phyloP scores from a whole-genome alignment of 352 stramenopile species.

The Pythium guiyangense region DNA sequence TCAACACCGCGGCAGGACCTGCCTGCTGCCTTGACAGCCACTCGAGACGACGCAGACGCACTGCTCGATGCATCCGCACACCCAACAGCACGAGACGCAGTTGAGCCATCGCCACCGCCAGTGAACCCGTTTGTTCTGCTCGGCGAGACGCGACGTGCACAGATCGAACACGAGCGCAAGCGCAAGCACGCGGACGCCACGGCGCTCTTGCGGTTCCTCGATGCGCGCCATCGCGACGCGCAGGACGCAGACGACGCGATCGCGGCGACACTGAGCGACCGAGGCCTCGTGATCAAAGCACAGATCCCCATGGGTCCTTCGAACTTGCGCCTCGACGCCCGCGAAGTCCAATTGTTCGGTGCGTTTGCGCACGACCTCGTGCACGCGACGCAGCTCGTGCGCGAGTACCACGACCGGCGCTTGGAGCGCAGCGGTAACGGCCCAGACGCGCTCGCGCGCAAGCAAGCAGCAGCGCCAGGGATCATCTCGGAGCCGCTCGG shows the following conservation, averaged over 20 bases:
- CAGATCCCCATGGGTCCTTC: slow-evolving; percentile 73
- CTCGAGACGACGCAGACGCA: not conserved
- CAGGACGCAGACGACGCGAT: slow-evolving; percentile 32
- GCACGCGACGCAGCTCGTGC: slow-evolving; percentile 54
- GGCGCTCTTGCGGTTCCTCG: slow-evolving; percentile 44
- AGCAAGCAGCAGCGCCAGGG: slow-evolving; percentile 15
- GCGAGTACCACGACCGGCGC: slow-evolving; percentile 37
- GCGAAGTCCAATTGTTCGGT: slow-evolving; percentile 42
- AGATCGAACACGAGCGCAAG: slow-evolving; percentile 25
- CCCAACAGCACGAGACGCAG: not conserved
- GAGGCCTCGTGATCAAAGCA: slow-evolving; percentile 64
- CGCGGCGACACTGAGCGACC: slow-evolving; percentile 33
- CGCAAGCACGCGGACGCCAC: slow-evolving; percentile 26
- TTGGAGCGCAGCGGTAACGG: slow-evolving; percentile 50
- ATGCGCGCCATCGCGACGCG: slow-evolving; percentile 38
- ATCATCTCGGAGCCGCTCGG: slow-evolving; percentile 25
- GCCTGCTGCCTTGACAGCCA: not conserved
- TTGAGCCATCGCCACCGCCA: not conserved
- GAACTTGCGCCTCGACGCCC: slow-evolving; percentile 35
- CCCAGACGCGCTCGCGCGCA: not conserved
- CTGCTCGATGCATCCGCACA: not conserved
- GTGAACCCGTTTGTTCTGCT: slow-evolving; percentile 31
- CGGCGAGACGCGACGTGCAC: slow-evolving; percentile 27
- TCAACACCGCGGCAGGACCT: not conserved
- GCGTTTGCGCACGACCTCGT: slow-evolving; percentile 39